A percentile compares a stretch with the other conserved stretches of the same genome.
Conservation (phyloP, 176 grass and related monocot genomes). For the Chloris gayana region DNA sequence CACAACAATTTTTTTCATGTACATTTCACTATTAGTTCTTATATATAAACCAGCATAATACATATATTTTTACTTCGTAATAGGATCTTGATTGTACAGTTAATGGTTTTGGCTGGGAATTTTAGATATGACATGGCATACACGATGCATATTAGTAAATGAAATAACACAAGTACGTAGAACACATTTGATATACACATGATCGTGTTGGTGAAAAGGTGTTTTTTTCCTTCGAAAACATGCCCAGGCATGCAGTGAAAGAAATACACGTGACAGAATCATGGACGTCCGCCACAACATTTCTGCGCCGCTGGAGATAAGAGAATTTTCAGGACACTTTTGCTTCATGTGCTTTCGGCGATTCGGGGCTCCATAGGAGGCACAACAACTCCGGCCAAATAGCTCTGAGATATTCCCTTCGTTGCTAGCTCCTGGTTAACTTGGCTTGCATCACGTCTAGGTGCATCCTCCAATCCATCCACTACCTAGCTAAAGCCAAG, state of each 20-base stretch:
- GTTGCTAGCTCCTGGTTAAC: slow-evolving; percentile 28
- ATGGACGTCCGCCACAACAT: neutral
- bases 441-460: slow-evolving; percentile 57
- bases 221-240: neutral
- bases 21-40: too few relatives aligned
- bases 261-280: slow-evolving; percentile 32
- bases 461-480: slow-evolving; percentile 44
- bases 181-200: neutral
- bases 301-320: slow-evolving; percentile 34
- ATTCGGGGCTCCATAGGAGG: slow-evolving; percentile 4
- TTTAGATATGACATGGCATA: too few relatives aligned
- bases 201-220: neutral
- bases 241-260: neutral
- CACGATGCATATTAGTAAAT: neutral
- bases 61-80: too few relatives aligned
- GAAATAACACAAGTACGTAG: neutral
- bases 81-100: too few relatives aligned
- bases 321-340: slow-evolving; percentile 23
- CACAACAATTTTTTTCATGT: too few relatives aligned
- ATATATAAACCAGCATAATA: too few relatives aligned
- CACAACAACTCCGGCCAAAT: slow-evolving; percentile 11
- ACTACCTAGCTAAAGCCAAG: neutral
- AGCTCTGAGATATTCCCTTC: neutral
- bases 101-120: too few relatives aligned
- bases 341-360: slow-evolving; percentile 20